Percentiles rank a stretch among this genome's conserved stretches.
These are phyloP conservation scores for Phytopythium helicoides DNA, from an alignment of 352 stramenopile species.

Conservation along the genomic window DNA sequence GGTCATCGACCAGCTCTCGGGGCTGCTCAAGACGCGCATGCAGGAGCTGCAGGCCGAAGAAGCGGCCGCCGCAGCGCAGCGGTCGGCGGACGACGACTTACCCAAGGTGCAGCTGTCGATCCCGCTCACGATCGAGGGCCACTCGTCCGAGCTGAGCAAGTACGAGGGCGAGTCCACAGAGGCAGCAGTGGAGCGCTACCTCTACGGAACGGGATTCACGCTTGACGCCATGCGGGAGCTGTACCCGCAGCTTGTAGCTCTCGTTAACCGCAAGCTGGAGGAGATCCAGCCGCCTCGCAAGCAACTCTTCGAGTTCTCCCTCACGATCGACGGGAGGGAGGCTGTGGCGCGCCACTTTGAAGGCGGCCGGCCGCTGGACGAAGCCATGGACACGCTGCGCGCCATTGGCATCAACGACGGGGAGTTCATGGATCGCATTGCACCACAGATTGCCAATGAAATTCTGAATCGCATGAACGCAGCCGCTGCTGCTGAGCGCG, in stretches of 20 bases:
- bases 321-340: constrained; percentile 51
- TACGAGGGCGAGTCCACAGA: constrained; percentile 57
- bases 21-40: constrained; percentile 60
- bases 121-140: constrained; percentile 53
- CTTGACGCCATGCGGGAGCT: constrained; percentile 64
- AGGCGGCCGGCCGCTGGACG: constrained; percentile 45
- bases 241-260: constrained; percentile 52
- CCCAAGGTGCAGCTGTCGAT: constrained; percentile 57
- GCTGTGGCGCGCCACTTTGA: constrained; percentile 71
- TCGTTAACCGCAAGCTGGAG: constrained; percentile 59
- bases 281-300: constrained; percentile 50
- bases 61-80: constrained; percentile 5
- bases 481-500: not conserved
- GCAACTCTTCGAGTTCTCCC: constrained; percentile 53
- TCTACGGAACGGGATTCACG: constrained; percentile 51
- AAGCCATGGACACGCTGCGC: constrained; percentile 50
- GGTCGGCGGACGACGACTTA: constrained; percentile 8
- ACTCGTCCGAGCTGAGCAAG: constrained; percentile 48
- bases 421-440: constrained; percentile 47
- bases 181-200: constrained; percentile 61
- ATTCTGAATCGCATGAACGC: constrained; percentile 52
- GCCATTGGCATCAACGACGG: constrained; percentile 41
- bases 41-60: constrained; percentile 39
- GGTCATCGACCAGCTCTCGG: constrained; percentile 64
- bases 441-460: constrained; percentile 56